Conservation (phyloP, 306 rosid genomes). For the Coriaria nepalensis region DNA sequence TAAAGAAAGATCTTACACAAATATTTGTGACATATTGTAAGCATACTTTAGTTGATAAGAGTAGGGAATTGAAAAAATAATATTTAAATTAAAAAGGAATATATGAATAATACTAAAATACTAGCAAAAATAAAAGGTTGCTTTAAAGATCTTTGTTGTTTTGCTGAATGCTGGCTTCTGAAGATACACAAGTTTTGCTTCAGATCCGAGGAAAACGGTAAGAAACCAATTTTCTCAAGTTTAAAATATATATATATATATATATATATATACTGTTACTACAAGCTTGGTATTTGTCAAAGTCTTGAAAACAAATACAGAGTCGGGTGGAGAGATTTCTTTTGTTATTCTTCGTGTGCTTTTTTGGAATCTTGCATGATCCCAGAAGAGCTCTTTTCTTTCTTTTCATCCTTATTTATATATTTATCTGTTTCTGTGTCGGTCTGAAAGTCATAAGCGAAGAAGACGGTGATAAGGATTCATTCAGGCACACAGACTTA, state of each 20-base stretch:
- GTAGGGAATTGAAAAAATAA: not conserved
- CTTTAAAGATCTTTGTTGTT: slow-evolving; percentile 17
- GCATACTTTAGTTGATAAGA: not conserved
- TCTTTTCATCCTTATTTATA: not conserved
- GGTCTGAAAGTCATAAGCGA: slow-evolving; percentile 9
- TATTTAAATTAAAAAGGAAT: not conserved
- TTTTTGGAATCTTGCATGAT: slow-evolving; percentile 15
- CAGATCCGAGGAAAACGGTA: slow-evolving; percentile 43
- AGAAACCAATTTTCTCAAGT: slow-evolving; percentile 10
- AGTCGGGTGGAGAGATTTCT: too few species aligned
- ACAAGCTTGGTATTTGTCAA: not conserved
- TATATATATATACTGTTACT: too few species aligned
- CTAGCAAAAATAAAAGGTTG: not conserved
- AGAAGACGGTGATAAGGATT: not conserved
- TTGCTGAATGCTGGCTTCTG: slow-evolving; percentile 38
- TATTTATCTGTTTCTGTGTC: slow-evolving; percentile 13
- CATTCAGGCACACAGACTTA: not conserved
- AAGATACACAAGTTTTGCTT: slow-evolving; percentile 25
- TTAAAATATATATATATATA: too few species aligned
- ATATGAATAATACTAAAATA: not conserved
- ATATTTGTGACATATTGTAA: too few species aligned
- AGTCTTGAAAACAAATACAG: not conserved
- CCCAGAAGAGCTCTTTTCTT: slow-evolving; percentile 3
- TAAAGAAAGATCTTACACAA: too few species aligned
- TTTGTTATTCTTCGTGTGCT: slow-evolving; percentile 1